Evolutionary conservation across 306 rosid species (phyloP).

Genomic region (Macrotyloma uniflorum): DNA sequence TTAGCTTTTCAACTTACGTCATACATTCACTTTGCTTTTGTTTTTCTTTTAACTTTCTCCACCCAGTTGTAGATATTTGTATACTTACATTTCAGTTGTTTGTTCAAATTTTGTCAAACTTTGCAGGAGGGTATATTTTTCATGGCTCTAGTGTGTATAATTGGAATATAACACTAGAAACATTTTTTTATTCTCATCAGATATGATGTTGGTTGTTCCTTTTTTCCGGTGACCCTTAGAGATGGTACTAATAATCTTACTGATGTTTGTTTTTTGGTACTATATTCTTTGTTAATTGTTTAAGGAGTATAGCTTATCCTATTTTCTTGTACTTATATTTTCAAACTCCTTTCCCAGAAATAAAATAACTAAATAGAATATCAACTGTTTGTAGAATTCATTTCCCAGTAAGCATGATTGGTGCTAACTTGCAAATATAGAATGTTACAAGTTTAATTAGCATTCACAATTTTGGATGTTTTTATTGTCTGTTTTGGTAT

Average conservation of each 20-base stretch:
- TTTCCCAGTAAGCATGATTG: conserved; percentile 17
- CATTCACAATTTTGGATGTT: conserved; percentile 5
- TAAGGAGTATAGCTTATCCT: not conserved
- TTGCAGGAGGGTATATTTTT: not conserved
- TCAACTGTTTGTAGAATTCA: conserved; percentile 21
- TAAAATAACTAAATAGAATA: conserved; percentile 12
- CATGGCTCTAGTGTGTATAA: not conserved
- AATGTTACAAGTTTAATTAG: not conserved
- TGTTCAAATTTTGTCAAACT: not conserved
- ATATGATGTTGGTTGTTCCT: not conserved
- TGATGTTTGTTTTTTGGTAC: conserved; percentile 10
- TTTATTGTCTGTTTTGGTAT: conserved; percentile 18
- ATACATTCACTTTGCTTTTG: not conserved
- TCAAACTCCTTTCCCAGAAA: not conserved
- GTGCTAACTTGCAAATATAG: not conserved
- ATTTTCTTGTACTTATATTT: not conserved
- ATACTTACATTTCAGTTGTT: conserved; percentile 1
- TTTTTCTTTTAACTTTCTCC: conserved; percentile 1
- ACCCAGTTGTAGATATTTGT: not conserved
- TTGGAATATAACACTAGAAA: not conserved
- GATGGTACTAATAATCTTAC: not conserved
- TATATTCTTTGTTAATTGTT: not conserved
- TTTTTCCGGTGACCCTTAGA: not conserved
- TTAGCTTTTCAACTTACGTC: conserved; percentile 19
- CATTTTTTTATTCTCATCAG: not conserved